Evolutionary conservation across 257 asterid genomes (phyloP), one percentile per base, ranked within the genome.

Genomic region (Solanum pimpinellifolium): DNA sequence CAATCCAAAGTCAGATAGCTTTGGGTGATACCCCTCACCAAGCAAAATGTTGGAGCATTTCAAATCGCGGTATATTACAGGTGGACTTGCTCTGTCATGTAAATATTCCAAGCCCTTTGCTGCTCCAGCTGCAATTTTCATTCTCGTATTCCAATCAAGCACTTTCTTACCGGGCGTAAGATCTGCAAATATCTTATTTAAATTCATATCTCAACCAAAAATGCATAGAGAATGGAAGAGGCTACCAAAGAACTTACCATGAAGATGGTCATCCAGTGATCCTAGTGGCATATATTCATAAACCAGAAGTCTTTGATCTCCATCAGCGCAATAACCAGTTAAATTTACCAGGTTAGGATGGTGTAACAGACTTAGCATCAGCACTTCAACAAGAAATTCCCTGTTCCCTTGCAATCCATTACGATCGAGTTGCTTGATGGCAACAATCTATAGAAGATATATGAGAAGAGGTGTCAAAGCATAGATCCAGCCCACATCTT

Each of bases 41-140:
- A 97, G 98, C 92, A 96, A 91, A 91, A 97, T 97, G 89, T 96
- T 97, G 2, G 99, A 96, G 90, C 98, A 95, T 90, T 97, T 97
- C 10, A 97, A 85, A 90, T 97, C 99, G 14, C 99, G 98, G 86
- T 94, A 96, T 83, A 97, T 97, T 31, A 97, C 98, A 1, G 99
- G 99, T 56, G 99, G 99, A 83, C 94, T 96, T 78, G 98, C 98
- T 88, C 92, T 94, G 84, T 56, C 65, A 56, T 97, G 99, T 59
- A 97, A 89, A 88, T 94, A 95, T 89, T 97, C 99, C 91, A 97
- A 91, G n/a, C 99, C 99, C 89, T 89, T 94, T 60, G 99, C 98
- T 9, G 99, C 98, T 87, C 99, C 99, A 10, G 99, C 96, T 37
- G 98, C 99, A 62, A 97, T 96, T 92, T 86, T 96, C 99, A 97